Conservation (phyloP, 2,329 filamentous ascomycete species). For the Claviceps sp. region DNA sequence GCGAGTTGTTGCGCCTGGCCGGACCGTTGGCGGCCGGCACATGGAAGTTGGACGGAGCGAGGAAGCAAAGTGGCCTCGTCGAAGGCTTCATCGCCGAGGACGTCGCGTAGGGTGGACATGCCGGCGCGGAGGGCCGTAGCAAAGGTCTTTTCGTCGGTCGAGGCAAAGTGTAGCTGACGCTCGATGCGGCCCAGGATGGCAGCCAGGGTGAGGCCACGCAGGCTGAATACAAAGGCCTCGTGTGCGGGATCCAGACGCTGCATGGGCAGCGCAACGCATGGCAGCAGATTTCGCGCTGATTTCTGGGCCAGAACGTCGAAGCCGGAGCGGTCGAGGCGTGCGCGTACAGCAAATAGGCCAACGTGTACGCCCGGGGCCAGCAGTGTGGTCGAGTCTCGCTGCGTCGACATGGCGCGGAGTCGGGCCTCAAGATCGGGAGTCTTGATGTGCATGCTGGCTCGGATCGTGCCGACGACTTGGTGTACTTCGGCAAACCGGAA, state of each 20-base stretch:
- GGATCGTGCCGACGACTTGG: slow-evolving; percentile 55
- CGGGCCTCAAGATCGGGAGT: slow-evolving; percentile 45
- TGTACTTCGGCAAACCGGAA: slow-evolving; percentile 63
- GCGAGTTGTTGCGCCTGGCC: not conserved
- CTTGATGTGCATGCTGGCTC: slow-evolving; percentile 62
- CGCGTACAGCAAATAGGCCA: slow-evolving; percentile 43
- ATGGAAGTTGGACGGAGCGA: slow-evolving; percentile 27
- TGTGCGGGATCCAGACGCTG: slow-evolving; percentile 41
- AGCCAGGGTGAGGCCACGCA: slow-evolving; percentile 30
- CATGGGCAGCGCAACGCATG: slow-evolving; percentile 41
- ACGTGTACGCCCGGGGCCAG: slow-evolving; percentile 41
- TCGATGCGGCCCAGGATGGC: slow-evolving; percentile 19
- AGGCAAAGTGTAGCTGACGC: slow-evolving; percentile 21
- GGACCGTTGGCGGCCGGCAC: slow-evolving; percentile 12
- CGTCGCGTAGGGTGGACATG: slow-evolving; percentile 26
- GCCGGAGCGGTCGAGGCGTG: slow-evolving; percentile 35
- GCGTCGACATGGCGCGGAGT: slow-evolving; percentile 51
- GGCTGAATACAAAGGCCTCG: slow-evolving; percentile 35
- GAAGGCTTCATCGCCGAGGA: slow-evolving; percentile 31
- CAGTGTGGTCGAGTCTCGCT: slow-evolving; percentile 32
- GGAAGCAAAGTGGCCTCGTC: slow-evolving; percentile 31
- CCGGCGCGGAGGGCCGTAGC: slow-evolving; percentile 28
- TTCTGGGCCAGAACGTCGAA: slow-evolving; percentile 52
- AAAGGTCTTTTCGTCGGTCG: slow-evolving; percentile 30
- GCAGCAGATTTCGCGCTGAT: slow-evolving; percentile 44